Percentiles rank a stretch among this genome's conserved stretches.
Conservation (phyloP, 1,284 basidiomycete species). For the Tausonia pullulans region DNA sequence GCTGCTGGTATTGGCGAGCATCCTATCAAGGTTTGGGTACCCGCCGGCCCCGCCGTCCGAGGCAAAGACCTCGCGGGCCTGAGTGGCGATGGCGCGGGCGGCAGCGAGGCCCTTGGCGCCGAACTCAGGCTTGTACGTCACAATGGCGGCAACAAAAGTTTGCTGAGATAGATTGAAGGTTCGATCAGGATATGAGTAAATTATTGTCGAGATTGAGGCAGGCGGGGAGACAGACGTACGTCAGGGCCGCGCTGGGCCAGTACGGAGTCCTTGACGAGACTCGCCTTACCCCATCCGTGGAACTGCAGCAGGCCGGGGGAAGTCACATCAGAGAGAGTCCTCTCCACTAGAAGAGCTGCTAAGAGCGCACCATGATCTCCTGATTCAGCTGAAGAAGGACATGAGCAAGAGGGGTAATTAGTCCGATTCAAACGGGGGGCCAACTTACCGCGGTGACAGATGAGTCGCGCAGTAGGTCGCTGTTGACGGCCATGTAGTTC, state of each 20-base stretch:
- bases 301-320: background rate
- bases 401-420: no score
- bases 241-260: constrained; percentile 14
- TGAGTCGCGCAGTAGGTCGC: background rate
- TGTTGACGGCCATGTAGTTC: no score
- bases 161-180: background rate
- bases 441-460: no score
- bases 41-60: constrained; percentile 17
- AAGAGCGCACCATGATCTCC: no score
- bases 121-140: background rate
- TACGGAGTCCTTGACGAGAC: background rate
- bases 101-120: background rate
- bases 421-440: no score
- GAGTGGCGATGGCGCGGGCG: background rate
- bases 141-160: background rate
- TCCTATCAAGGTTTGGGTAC: constrained; percentile 26
- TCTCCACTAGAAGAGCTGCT: no score
- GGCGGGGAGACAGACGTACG: constrained; percentile 29
- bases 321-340: no score
- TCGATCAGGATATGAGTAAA: constrained; percentile 13
- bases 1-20: no score
- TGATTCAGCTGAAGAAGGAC: no score
- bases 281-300: background rate
- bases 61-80: background rate
- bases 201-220: constrained; percentile 27